These are phyloP conservation scores for Myxozyma monticola DNA, from an alignment of 805 yeast species.

Conservation along the genomic window DNA sequence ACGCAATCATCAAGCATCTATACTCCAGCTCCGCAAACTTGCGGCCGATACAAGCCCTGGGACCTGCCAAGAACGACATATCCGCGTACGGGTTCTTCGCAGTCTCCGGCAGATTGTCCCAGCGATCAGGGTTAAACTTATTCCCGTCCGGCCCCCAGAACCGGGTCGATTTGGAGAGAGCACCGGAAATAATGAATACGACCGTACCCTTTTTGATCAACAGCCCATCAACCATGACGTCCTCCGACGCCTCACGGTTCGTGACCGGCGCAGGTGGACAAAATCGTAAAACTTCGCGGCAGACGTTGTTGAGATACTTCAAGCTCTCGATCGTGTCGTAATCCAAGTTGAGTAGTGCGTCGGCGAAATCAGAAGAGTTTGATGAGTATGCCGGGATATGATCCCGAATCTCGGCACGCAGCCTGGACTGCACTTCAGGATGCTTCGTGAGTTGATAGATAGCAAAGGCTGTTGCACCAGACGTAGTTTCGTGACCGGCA, in stretches of 20 bases:
- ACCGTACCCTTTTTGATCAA: slow-evolving; percentile 19
- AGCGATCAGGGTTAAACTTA: slow-evolving; percentile 24
- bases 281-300: slow-evolving; percentile 16
- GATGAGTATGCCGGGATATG: slow-evolving; percentile 4
- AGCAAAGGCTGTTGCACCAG: slow-evolving; percentile 15
- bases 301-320: slow-evolving; percentile 20
- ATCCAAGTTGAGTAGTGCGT: neutral
- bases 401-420: slow-evolving; percentile 19
- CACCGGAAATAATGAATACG: slow-evolving; percentile 7
- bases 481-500: slow-evolving; percentile 30
- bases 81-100: slow-evolving; percentile 10
- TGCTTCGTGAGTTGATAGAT: slow-evolving; percentile 14
- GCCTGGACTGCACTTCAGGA: slow-evolving; percentile 15
- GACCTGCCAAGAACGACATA: slow-evolving; percentile 18
- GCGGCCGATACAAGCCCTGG: slow-evolving; percentile 25
- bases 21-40: slow-evolving; percentile 25
- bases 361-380: neutral
- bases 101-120: slow-evolving; percentile 18
- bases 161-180: slow-evolving; percentile 8
- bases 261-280: slow-evolving; percentile 21
- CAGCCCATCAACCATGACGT: slow-evolving; percentile 9
- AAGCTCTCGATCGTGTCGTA: slow-evolving; percentile 16
- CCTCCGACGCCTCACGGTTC: slow-evolving; percentile 21
- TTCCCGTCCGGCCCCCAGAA: slow-evolving; percentile 28
- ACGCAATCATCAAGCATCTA: slow-evolving; percentile 12